Conservation (phyloP, 106 monocot genomes). For the Triglochin maritima region DNA sequence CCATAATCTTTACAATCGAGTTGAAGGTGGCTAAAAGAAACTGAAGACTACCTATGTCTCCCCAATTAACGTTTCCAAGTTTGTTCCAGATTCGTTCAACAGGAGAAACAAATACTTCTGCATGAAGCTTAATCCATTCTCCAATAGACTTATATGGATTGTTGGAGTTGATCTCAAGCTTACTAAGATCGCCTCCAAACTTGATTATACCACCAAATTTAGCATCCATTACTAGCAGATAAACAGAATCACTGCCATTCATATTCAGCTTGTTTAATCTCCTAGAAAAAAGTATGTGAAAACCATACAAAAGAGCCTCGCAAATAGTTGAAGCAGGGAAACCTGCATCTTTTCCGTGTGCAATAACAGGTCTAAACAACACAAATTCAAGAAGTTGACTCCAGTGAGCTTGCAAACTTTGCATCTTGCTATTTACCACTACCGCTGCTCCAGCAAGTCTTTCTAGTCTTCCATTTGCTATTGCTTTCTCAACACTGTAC, state of each 20-base stretch:
- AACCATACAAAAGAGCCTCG: conserved; percentile 22
- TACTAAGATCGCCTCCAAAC: conserved; percentile 19
- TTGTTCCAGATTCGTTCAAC: conserved; percentile 33
- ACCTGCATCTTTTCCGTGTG: neutral
- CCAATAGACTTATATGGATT: conserved; percentile 14
- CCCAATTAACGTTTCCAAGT: conserved; percentile 32
- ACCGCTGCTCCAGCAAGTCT: conserved; percentile 17
- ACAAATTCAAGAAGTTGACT: conserved; percentile 21
- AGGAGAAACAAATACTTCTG: conserved; percentile 20
- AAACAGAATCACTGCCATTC: neutral
- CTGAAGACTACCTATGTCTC: conserved; percentile 29
- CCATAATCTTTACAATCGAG: conserved; percentile 18
- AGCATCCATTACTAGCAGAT: conserved; percentile 26
- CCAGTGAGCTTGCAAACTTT: conserved; percentile 9
- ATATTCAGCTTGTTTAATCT: conserved; percentile 11
- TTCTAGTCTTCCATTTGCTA: conserved; percentile 17
- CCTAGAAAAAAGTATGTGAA: conserved; percentile 26
- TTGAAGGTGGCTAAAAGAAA: conserved; percentile 28
- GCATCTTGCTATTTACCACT: neutral
- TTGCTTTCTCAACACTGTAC: conserved; percentile 15
- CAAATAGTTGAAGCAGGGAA: conserved; percentile 14
- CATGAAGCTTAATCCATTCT: conserved; percentile 29
- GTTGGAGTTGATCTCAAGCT: conserved; percentile 12
- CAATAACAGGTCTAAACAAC: conserved; percentile 12
- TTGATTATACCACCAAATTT: conserved; percentile 29